Base-by-base conservation (phyloP, 2,329 filamentous ascomycete species). In the Nemania sp. region DNA sequence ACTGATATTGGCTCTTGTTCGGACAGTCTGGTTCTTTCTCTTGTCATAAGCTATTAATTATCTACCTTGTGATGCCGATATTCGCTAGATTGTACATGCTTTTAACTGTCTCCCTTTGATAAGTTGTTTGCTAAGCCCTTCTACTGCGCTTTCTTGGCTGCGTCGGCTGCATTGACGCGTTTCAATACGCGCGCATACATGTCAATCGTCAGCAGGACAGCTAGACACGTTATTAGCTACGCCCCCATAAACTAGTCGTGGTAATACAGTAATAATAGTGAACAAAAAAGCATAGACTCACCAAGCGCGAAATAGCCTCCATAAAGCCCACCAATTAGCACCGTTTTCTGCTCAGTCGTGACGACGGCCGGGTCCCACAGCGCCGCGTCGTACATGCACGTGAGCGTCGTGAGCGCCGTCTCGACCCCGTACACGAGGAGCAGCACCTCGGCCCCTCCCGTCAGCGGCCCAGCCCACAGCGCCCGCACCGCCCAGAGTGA, bases 181-280 rank as follows among this genome's bases (percentile, higher is more conserved):
- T 72, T 77, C 8, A 86, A 73, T 0, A 89, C 77, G n/a, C 87
- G 81, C 41, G 74, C 57, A 57, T 83, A 87, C 87, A 89, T 89
- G 71, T 89, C 87, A 24, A 82, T 71, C 10, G 82, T 84, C 76
- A 89, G 80, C 1, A 87, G 13, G 0, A 80, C 70, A 15, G 87
- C 87, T 89, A 57, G 5, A 41, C 3, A n/a, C 2, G 3, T 20
- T 27, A 18, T 63, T 24, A 63, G 52, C 22, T 3, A n/a, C 2
- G 5, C 29, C 5, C 24, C 49, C 15, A 6, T 10, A 52, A 26
- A 6, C 10, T 20, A 54, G n/a, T 20, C 10, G 13, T 65, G 15
- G 18, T 49, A 5, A 20, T 53, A 5, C 18, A 10, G 18, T 22
- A 49, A 11, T 5, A 26, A 43, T 3, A 35, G 47, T 5, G 26